Conservation (phyloP, 768 basidiomycete species). For the Sistotremastrum niveocremeum region DNA sequence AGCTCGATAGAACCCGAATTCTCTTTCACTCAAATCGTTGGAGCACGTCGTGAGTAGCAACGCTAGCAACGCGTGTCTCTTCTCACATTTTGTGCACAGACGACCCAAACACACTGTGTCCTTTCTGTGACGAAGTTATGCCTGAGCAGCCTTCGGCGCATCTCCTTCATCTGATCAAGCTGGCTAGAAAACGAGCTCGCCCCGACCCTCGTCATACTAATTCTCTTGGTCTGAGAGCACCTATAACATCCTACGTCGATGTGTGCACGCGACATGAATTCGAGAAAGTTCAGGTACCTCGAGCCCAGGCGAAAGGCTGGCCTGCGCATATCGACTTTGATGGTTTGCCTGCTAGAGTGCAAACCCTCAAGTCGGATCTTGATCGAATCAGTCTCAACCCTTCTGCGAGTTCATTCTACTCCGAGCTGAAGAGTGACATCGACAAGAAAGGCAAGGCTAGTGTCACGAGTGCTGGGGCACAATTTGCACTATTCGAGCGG, state of each 20-base stretch:
- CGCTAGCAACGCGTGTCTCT: background rate
- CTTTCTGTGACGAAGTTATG: slow-evolving; percentile 65
- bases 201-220: slow-evolving; percentile 57
- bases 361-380: slow-evolving; percentile 33
- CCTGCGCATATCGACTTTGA: slow-evolving; percentile 60
- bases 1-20: too few relatives aligned
- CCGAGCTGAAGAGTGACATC: slow-evolving; percentile 47
- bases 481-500: background rate
- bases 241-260: slow-evolving; percentile 39
- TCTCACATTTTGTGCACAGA: slow-evolving; percentile 9
- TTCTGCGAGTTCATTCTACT: slow-evolving; percentile 49
- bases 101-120: slow-evolving; percentile 62
- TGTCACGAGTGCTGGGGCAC: too few relatives aligned
- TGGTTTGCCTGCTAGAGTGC: slow-evolving; percentile 37
- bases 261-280: slow-evolving; percentile 73
- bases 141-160: slow-evolving; percentile 49
- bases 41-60: too few relatives aligned
- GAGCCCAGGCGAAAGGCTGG: slow-evolving; percentile 62
- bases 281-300: slow-evolving; percentile 58
- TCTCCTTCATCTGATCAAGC: slow-evolving; percentile 38
- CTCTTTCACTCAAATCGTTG: too few relatives aligned
- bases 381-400: slow-evolving; percentile 37
- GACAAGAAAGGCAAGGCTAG: too few relatives aligned
- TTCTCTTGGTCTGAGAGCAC: slow-evolving; percentile 37
- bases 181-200: slow-evolving; percentile 38